phyloP scores from a whole-genome alignment of 1,284 basidiomycete species.

The Wallemia hederae region DNA sequence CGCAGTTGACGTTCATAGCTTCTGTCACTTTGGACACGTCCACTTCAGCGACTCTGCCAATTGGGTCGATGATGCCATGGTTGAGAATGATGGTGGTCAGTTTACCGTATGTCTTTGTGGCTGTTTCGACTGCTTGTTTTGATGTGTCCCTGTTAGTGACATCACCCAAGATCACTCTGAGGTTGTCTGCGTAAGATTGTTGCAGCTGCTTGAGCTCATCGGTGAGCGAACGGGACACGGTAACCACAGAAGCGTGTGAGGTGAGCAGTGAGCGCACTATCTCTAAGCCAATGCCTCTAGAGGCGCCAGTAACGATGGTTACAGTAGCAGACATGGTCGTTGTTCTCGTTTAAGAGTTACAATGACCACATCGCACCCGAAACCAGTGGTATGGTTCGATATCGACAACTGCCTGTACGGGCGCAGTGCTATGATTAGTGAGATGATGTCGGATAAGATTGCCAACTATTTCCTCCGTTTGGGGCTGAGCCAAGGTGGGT shows the following conservation, averaged over 20 bases:
- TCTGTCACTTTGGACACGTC: slow-evolving; percentile 26
- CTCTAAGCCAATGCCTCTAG: slow-evolving; percentile 44
- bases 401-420: slow-evolving; percentile 20
- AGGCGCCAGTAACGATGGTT: not conserved
- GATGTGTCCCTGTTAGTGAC: slow-evolving; percentile 5
- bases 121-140: slow-evolving; percentile 27
- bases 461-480: slow-evolving; percentile 23
- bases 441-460: slow-evolving; percentile 47
- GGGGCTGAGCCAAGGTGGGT: not conserved
- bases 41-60: slow-evolving; percentile 13
- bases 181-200: not conserved
- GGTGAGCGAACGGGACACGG: slow-evolving; percentile 38
- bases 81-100: slow-evolving; percentile 52
- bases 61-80: slow-evolving; percentile 34
- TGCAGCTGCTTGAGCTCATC: slow-evolving; percentile 29
- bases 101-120: slow-evolving; percentile 27
- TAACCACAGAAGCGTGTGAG: slow-evolving; percentile 33
- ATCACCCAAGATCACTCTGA: not conserved
- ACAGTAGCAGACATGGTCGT: too few species aligned
- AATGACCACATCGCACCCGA: not conserved
- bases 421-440: slow-evolving; percentile 37
- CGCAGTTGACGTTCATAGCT: slow-evolving; percentile 54
- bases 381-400: slow-evolving; percentile 39
- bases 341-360: too few species aligned
- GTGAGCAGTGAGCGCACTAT: slow-evolving; percentile 31